phyloP scores from a whole-genome alignment of 1,139 yeast genomes.

The Arxiozyma slooffiae region DNA sequence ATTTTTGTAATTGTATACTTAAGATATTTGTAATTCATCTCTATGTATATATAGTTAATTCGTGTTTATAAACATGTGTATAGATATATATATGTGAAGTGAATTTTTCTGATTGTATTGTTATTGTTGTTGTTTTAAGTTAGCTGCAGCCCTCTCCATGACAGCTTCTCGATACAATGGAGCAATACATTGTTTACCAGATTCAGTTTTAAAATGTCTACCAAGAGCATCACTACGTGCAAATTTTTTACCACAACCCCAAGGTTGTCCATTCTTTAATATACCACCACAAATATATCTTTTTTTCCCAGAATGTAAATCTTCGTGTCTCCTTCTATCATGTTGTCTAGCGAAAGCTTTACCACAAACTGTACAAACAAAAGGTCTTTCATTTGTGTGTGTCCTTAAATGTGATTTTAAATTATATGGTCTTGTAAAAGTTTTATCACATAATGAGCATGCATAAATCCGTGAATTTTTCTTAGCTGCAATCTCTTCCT shows the following conservation, averaged over 20 bases:
- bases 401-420: conserved; percentile 84
- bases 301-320: conserved; percentile 84
- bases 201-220: conserved; percentile 88
- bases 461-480: conserved; percentile 74
- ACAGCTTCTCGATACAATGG: conserved; percentile 64
- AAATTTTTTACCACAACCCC: conserved; percentile 92
- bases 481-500: conserved; percentile 30
- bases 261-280: conserved; percentile 43
- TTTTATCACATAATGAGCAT: conserved; percentile 75
- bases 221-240: conserved; percentile 94
- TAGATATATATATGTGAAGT: no score
- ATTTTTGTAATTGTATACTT: no score
- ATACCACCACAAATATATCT: conserved; percentile 74
- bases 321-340: conserved; percentile 89
- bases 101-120: background rate
- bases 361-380: conserved; percentile 74
- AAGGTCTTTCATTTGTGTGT: conserved; percentile 92
- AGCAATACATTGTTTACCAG: conserved; percentile 75
- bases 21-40: no score
- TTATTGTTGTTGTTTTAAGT: background rate
- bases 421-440: conserved; percentile 87
- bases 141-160: conserved; percentile 1
- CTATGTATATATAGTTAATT: background rate
- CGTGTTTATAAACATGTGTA: background rate
- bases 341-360: conserved; percentile 95